phyloP scores from a whole-genome alignment of 441 rosid species.

The Gossypium aridum region DNA sequence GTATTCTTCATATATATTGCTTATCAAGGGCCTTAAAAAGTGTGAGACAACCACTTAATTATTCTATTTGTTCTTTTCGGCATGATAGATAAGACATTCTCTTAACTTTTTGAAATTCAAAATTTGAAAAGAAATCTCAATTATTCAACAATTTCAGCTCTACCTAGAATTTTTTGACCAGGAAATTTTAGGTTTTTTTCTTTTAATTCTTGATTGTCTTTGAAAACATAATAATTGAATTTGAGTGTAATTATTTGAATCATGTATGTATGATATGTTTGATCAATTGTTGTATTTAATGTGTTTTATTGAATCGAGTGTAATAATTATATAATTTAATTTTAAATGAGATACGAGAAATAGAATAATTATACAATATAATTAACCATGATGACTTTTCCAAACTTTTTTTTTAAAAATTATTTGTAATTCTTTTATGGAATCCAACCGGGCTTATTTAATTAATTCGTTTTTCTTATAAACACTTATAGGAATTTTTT shows the following conservation, averaged over 20 bases:
- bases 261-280: no score
- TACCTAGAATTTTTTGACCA: not conserved
- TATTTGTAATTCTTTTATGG: no score
- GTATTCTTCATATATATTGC: not conserved
- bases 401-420: no score
- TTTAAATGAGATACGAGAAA: no score
- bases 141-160: constrained; percentile 19
- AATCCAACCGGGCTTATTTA: no score
- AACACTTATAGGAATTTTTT: no score
- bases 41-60: constrained; percentile 8
- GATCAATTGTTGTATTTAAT: no score
- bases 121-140: not conserved
- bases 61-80: not conserved
- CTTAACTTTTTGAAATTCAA: not conserved
- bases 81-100: not conserved
- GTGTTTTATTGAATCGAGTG: no score
- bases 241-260: no score
- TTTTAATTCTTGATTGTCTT: not conserved
- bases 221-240: not conserved
- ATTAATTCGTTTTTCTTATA: not conserved
- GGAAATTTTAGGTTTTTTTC: not conserved
- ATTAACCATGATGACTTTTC: no score
- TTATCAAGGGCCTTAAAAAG: not conserved
- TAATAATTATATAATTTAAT: no score
- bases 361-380: no score